Percentiles rank a stretch among this genome's conserved stretches.
phyloP scores from a whole-genome alignment of 2,329 filamentous ascomycete species.

The Sphaerostilbella broomeana region DNA sequence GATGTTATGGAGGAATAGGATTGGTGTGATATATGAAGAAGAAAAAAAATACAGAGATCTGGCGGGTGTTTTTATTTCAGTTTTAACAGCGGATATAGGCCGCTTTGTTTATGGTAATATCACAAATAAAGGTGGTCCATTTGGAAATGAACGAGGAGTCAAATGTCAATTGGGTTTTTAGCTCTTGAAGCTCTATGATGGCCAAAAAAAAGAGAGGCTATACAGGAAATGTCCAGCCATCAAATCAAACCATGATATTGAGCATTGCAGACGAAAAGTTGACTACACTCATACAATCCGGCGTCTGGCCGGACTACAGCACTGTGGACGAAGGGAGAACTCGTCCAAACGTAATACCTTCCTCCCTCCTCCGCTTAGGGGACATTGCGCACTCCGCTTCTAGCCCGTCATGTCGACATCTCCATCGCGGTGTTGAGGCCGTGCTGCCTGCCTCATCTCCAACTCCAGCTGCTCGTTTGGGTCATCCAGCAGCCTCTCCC shows the following conservation, averaged over 20 bases:
- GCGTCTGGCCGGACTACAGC: background rate
- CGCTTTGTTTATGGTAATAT: too few relatives aligned
- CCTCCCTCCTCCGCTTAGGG: background rate
- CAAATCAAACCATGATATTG: background rate
- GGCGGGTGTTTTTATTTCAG: background rate
- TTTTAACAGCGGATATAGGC: background rate
- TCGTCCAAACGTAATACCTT: too few relatives aligned
- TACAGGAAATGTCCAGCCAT: too few relatives aligned
- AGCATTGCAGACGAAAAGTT: background rate
- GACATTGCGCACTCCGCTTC: constrained; percentile 9
- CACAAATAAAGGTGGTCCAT: too few relatives aligned
- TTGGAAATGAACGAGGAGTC: too few relatives aligned
- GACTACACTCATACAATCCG: background rate
- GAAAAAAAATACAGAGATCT: background rate
- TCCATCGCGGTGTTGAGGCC: constrained; percentile 37
- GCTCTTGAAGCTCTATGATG: too few relatives aligned
- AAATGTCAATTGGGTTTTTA: too few relatives aligned
- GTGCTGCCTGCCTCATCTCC: constrained; percentile 45
- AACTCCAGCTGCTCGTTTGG: constrained; percentile 49
- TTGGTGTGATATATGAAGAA: too few relatives aligned
- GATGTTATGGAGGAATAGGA: constrained; percentile 56
- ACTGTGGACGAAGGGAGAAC: background rate
- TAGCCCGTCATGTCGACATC: constrained; percentile 57
- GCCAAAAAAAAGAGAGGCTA: too few relatives aligned
- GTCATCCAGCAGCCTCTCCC: constrained; percentile 27